Conservation (phyloP, 768 basidiomycete species). For the Tricholoma hemisulphureum region DNA sequence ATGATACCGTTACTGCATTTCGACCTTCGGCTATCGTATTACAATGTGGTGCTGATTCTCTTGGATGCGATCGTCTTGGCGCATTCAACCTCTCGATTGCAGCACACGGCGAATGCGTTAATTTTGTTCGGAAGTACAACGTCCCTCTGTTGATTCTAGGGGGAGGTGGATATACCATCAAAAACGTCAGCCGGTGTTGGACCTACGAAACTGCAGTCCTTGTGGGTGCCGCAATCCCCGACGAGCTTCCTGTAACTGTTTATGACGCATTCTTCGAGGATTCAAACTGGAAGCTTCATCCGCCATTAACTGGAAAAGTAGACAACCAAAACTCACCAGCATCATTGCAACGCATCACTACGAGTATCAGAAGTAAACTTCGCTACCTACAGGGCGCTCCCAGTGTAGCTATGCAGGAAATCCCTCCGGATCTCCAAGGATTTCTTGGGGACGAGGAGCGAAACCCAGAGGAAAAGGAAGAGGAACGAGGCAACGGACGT, state of each 20-base stretch:
- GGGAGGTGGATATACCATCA: conserved; percentile 95
- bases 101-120: conserved; percentile 97
- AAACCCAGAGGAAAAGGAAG: conserved; percentile 34
- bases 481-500: conserved; percentile 55
- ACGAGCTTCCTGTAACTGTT: conserved; percentile 83
- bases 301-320: conserved; percentile 85
- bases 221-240: conserved; percentile 77
- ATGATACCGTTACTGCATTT: conserved; percentile 88
- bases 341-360: conserved; percentile 83
- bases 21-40: conserved; percentile 88
- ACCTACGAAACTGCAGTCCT: conserved; percentile 96
- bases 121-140: conserved; percentile 91
- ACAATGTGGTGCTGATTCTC: conserved; percentile 95
- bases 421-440: conserved; percentile 86
- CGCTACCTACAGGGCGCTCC: conserved; percentile 93
- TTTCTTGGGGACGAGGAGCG: conserved; percentile 54
- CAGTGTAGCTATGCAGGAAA: conserved; percentile 95
- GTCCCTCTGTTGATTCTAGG: conserved; percentile 90
- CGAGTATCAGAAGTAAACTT: conserved; percentile 81
- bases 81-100: conserved; percentile 98
- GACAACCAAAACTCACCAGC: conserved; percentile 89
- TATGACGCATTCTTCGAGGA: conserved; percentile 95
- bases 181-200: conserved; percentile 98
- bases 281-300: conserved; percentile 89
- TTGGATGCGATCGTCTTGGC: conserved; percentile 92